phyloP scores from a whole-genome alignment of 805 yeast genomes.

The Metschnikowia santaceciliae region DNA sequence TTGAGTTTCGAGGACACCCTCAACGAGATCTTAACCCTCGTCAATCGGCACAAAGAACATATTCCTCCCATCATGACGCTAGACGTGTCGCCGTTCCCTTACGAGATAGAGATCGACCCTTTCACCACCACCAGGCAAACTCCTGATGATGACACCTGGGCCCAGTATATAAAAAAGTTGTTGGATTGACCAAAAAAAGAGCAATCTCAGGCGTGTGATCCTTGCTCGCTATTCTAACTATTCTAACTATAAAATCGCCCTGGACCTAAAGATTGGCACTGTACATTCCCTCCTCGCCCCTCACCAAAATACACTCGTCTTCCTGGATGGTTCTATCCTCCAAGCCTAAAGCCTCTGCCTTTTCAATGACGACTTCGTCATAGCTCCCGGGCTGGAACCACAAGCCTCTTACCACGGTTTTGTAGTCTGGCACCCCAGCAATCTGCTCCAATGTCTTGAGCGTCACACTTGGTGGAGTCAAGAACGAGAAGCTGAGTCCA shows the following conservation, averaged over 20 bases:
- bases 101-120: slow-evolving; percentile 26
- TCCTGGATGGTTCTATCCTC: slow-evolving; percentile 35
- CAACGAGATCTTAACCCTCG: slow-evolving; percentile 46
- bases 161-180: slow-evolving; percentile 27
- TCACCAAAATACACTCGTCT: slow-evolving; percentile 68
- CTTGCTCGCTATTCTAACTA: neutral
- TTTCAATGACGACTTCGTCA: slow-evolving; percentile 46
- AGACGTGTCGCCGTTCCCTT: slow-evolving; percentile 63
- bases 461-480: slow-evolving; percentile 71
- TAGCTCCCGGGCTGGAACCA: slow-evolving; percentile 89
- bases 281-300: slow-evolving; percentile 52
- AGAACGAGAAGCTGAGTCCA: slow-evolving; percentile 58
- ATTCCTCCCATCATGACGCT: slow-evolving; percentile 71
- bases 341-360: slow-evolving; percentile 34
- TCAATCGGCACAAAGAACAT: slow-evolving; percentile 56
- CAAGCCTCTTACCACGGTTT: slow-evolving; percentile 45
- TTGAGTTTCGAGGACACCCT: slow-evolving; percentile 40
- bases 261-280: slow-evolving; percentile 33
- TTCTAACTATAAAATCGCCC: neutral
- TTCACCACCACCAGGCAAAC: slow-evolving; percentile 7
- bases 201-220: neutral
- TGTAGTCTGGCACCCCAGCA: slow-evolving; percentile 38
- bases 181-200: slow-evolving; percentile 10
- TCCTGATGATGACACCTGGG: slow-evolving; percentile 37
- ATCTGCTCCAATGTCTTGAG: slow-evolving; percentile 31